phyloP scores from a whole-genome alignment of 1,139 yeast genomes.

The Taphrina sp. region DNA sequence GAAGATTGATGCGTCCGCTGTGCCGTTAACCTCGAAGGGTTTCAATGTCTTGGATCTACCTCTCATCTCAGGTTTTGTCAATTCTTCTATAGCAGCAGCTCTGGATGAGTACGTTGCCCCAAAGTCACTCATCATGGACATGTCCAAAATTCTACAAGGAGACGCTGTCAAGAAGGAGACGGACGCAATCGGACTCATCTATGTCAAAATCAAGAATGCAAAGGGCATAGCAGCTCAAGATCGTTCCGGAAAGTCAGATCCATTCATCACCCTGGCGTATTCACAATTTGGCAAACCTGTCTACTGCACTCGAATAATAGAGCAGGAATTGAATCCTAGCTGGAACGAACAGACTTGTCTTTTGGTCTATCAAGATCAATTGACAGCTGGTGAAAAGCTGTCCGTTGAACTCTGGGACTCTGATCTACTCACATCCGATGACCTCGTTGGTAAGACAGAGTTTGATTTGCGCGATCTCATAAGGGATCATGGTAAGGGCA shows the following conservation, averaged over 20 bases:
- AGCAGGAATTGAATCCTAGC: conserved; percentile 30
- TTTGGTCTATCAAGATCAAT: conserved; percentile 32
- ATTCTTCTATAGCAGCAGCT: conserved; percentile 33
- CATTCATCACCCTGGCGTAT: conserved; percentile 32
- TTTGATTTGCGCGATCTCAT: conserved; percentile 31
- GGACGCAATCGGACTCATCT: conserved; percentile 31
- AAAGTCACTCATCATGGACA: conserved; percentile 31
- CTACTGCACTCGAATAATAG: conserved; percentile 33
- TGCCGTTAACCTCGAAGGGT: conserved; percentile 33
- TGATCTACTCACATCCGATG: conserved; percentile 30
- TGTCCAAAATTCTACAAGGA: conserved; percentile 33
- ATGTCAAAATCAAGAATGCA: conserved; percentile 30
- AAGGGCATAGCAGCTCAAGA: conserved; percentile 33
- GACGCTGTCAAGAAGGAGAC: conserved; percentile 34
- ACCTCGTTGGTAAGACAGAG: conserved; percentile 31
- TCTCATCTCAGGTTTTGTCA: conserved; percentile 32
- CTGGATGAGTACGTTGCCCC: conserved; percentile 34
- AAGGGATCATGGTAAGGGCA: conserved; percentile 15
- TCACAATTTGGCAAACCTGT: conserved; percentile 32
- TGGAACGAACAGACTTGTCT: conserved; percentile 33
- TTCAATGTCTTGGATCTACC: conserved; percentile 34
- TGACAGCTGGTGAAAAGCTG: conserved; percentile 33
- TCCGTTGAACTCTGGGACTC: conserved; percentile 33
- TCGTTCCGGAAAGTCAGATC: conserved; percentile 32
- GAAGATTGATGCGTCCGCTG: conserved; percentile 33